phyloP scores from a whole-genome alignment of 2,329 filamentous ascomycete species.

The Monosporascus cannonballus region DNA sequence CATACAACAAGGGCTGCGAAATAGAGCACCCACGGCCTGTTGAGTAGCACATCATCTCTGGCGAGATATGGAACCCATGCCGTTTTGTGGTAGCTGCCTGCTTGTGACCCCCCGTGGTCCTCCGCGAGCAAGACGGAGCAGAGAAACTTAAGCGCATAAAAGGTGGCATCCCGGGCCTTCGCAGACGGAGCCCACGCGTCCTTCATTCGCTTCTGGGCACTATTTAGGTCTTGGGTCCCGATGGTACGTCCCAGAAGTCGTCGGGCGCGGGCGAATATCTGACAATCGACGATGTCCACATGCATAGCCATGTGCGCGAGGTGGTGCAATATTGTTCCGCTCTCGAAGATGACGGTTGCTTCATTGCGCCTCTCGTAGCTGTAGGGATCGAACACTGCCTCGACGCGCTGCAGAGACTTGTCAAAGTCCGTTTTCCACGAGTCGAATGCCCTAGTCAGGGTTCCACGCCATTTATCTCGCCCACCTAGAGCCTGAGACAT shows the following conservation, averaged over 20 bases:
- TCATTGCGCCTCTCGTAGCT: conserved; percentile 58
- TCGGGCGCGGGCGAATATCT: conserved; percentile 87
- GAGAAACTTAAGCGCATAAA: conserved; percentile 85
- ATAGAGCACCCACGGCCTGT: conserved; percentile 92
- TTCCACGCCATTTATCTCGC: conserved; percentile 83
- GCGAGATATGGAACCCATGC: conserved; percentile 63
- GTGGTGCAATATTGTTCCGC: conserved; percentile 82
- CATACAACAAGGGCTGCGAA: conserved; percentile 89
- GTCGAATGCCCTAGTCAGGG: conserved; percentile 83
- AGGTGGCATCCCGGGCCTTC: conserved; percentile 82
- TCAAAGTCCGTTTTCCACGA: conserved; percentile 93
- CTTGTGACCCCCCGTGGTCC: conserved; percentile 31
- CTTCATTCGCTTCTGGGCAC: conserved; percentile 76
- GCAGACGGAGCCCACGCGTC: conserved; percentile 85
- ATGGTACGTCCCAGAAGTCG: conserved; percentile 81
- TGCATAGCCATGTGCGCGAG: conserved; percentile 98
- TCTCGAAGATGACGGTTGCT: conserved; percentile 68
- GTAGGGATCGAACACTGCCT: conserved; percentile 47
- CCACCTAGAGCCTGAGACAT: conserved; percentile 76
- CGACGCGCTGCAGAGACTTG: conserved; percentile 62
- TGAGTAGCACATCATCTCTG: conserved; percentile 81
- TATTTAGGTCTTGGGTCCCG: conserved; percentile 71
- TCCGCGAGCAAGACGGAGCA: conserved; percentile 72
- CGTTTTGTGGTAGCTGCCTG: conserved; percentile 30
- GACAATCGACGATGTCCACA: conserved; percentile 93